Percentiles rank a stretch among this genome's conserved stretches.
phyloP scores from a whole-genome alignment of 129 eudicot species.

The Rutidosis leptorrhynchoides region DNA sequence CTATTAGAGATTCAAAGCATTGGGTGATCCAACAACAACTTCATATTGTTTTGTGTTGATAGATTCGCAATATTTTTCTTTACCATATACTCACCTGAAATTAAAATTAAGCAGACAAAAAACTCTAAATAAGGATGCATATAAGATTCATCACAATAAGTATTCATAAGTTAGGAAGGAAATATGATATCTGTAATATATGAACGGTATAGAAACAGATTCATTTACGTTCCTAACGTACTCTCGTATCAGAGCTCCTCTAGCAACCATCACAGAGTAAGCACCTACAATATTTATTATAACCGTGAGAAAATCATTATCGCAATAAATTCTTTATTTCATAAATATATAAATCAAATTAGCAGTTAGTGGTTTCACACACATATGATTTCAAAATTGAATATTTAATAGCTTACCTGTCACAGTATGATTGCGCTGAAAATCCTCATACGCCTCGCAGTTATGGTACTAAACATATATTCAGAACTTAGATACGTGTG shows the following conservation, averaged over 20 bases:
- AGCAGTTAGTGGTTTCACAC: too few species aligned
- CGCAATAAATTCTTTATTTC: too few species aligned
- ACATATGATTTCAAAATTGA: too few species aligned
- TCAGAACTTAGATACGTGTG: background rate
- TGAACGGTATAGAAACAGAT: background rate
- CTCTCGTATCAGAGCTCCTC: constrained; percentile 87
- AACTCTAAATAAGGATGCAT: constrained; percentile 3
- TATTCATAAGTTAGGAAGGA: background rate
- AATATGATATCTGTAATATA: too few species aligned
- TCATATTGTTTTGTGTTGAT: constrained; percentile 33
- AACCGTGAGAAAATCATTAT: too few species aligned
- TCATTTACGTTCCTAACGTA: constrained; percentile 82
- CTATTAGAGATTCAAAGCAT: constrained; percentile 12
- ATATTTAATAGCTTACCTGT: too few species aligned
- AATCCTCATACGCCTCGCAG: background rate
- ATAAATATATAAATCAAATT: too few species aligned
- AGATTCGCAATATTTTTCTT: constrained; percentile 51
- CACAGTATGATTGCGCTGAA: too few species aligned
- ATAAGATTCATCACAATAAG: too few species aligned
- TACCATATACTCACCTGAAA: constrained; percentile 72
- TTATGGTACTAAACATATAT: background rate
- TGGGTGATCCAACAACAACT: constrained; percentile 40
- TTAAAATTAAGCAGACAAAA: constrained; percentile 25
- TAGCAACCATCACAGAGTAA: constrained; percentile 83
- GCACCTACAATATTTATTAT: too few species aligned